phyloP scores from a whole-genome alignment of 164 flowering plant genomes.

The Magnolia kwangsiensis region DNA sequence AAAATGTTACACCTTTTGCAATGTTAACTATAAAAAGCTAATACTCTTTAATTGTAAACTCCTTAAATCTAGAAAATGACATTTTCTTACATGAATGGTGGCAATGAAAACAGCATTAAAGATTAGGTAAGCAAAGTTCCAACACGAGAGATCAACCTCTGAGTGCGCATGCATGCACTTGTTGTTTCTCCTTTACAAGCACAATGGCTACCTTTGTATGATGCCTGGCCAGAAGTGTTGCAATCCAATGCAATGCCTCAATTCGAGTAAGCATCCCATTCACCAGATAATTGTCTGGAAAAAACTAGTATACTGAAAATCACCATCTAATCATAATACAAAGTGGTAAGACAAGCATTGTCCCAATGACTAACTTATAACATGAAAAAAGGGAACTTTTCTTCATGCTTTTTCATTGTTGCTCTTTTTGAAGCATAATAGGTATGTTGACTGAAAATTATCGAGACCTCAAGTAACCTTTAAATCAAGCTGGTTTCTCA shows the following conservation, averaged over 20 bases:
- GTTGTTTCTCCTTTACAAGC: no score
- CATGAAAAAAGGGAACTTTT: no score
- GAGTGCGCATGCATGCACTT: background rate
- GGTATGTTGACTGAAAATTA: no score
- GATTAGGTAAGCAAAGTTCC: background rate
- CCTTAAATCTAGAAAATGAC: background rate
- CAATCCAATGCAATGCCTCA: conserved; percentile 92
- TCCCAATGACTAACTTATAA: no score
- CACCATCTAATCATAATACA: no score
- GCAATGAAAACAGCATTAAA: background rate
- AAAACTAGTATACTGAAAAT: no score
- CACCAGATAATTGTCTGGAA: conserved; percentile 72
- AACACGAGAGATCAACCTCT: background rate
- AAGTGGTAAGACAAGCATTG: no score
- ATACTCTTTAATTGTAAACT: no score
- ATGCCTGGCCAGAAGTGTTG: conserved; percentile 68
- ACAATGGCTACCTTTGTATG: conserved; percentile 61
- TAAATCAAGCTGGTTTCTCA: conserved; percentile 24
- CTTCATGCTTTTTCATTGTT: no score
- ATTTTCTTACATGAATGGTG: background rate
- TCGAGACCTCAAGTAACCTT: conserved; percentile 6
- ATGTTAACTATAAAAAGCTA: background rate
- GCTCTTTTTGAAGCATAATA: no score
- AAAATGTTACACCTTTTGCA: background rate
- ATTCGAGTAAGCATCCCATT: conserved; percentile 87